Base-by-base conservation (phyloP, 192 early-diverging fungal species). In the Coemansia furcata region DNA sequence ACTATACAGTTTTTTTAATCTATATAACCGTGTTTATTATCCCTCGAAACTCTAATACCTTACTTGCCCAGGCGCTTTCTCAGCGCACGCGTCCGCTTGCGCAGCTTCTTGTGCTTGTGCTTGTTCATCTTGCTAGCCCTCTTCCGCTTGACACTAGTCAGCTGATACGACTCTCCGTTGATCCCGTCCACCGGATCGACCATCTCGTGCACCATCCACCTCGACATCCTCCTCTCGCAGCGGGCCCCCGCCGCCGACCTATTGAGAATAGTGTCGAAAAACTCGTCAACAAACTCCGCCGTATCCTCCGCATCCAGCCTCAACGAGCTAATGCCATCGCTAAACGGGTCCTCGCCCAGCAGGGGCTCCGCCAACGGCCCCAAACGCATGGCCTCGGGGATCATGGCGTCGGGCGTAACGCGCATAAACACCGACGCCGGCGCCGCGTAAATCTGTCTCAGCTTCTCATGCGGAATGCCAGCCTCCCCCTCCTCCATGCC, bases 61-160 rank as follows among this genome's bases (percentile, higher is more conserved):
- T 86, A 91, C 73, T 92, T 92, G 62, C 90, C 88, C 44, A 91
- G 82, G 37, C 87, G 86, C 82, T 89, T 89, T 63, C 89, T 86
- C 78, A 91, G 72, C n/a, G 92, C 90, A 62, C 88, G 86, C 33
- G 84, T 88, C 78, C 88, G 86, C 80, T 91, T 92, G 68, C 91
- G 85, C 59, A 89, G 73, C 76, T 98, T 98, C 78, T 91, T 92
- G 76, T 91, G 91, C 84, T 98, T 98, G 86, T 98, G 94, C 84
- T 96, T 98, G 73, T 95, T 95, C 94, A 96, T 95, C 89, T 94
- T 95, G 81, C 89, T 89, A 69, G 85, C 90, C 59, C 94, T 87
- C 73, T 91, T 91, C 79, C 94, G 90, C 67, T 89, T 76, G 35
- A 95, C 91, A 68, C 87, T 92, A 29, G 94, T 93, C 78, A 90